A percentile compares a stretch with the other conserved stretches of the same genome.
Evolutionary conservation across 257 asterid genomes (phyloP).

Genomic region (Solanum pinnatisectum): DNA sequence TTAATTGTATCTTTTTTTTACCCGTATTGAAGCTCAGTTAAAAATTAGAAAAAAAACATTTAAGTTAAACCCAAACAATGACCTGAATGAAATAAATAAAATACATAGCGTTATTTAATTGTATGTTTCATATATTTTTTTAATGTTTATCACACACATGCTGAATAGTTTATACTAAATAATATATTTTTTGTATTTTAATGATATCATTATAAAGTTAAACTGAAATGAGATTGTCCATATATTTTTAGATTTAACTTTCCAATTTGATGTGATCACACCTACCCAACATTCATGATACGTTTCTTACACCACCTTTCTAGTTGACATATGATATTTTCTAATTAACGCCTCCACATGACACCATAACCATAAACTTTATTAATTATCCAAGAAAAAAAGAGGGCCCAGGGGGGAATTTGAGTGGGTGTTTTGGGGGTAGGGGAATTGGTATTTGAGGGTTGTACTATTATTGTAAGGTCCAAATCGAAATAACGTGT

Average conservation of each 20-base stretch:
- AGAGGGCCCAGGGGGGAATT: too few relatives aligned
- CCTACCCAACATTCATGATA: neutral
- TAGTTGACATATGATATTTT: neutral
- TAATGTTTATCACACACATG: neutral
- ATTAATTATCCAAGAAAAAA: too few relatives aligned
- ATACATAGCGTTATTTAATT: neutral
- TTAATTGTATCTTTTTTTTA: too few relatives aligned
- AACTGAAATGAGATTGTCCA: neutral
- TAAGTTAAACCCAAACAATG: neutral
- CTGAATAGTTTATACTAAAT: too few relatives aligned
- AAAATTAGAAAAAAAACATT: too few relatives aligned
- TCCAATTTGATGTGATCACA: neutral
- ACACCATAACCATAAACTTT: neutral
- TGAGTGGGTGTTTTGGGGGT: too few relatives aligned
- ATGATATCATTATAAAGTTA: too few relatives aligned
- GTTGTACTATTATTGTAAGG: neutral
- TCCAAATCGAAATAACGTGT: neutral
- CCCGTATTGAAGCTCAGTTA: too few relatives aligned
- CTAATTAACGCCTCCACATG: neutral
- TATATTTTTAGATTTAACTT: neutral
- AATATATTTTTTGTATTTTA: too few relatives aligned
- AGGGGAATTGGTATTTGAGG: too few relatives aligned
- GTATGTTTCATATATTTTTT: neutral
- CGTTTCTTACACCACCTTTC: neutral
- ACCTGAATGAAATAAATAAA: neutral